Evolutionary conservation across 805 yeast genomes (phyloP).

Genomic region (Debaryomyces prosopidis): DNA sequence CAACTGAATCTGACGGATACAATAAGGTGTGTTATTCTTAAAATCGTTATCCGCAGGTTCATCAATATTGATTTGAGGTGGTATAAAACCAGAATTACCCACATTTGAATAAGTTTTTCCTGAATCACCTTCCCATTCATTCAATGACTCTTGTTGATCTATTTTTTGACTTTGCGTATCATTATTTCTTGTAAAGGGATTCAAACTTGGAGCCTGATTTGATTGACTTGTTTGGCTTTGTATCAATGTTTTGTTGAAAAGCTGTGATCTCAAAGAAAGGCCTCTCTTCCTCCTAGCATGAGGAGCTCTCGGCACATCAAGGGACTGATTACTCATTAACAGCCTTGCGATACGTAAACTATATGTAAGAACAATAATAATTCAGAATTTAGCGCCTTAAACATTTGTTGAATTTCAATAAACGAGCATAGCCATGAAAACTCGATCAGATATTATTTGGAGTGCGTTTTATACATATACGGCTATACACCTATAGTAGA

Average conservation of each 20-base stretch:
- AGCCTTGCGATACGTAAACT: neutral
- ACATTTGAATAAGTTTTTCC: too few species aligned
- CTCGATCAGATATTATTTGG: neutral
- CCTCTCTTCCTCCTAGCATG: slow-evolving; percentile 55
- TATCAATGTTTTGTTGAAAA: slow-evolving; percentile 47
- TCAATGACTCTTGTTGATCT: neutral
- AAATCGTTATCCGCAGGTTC: slow-evolving; percentile 5
- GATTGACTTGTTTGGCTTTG: slow-evolving; percentile 11
- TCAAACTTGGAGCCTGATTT: slow-evolving; percentile 9
- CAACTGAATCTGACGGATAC: slow-evolving; percentile 8
- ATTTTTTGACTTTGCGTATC: slow-evolving; percentile 24
- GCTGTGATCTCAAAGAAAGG: slow-evolving; percentile 64
- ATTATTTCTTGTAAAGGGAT: slow-evolving; percentile 17
- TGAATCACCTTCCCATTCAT: neutral
- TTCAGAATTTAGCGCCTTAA: neutral
- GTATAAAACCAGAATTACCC: neutral
- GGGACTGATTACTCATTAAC: slow-evolving; percentile 4
- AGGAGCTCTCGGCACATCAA: slow-evolving; percentile 12
- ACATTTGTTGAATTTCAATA: neutral
- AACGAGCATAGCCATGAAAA: neutral
- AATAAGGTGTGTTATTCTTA: slow-evolving; percentile 10
- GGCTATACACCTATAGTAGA: slow-evolving; percentile 22
- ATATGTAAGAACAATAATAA: neutral
- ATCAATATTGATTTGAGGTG: slow-evolving; percentile 25
- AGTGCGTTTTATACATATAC: neutral